phyloP scores from a whole-genome alignment of 2,329 filamentous ascomycete species.

The Fusarium tanahbumbuense region DNA sequence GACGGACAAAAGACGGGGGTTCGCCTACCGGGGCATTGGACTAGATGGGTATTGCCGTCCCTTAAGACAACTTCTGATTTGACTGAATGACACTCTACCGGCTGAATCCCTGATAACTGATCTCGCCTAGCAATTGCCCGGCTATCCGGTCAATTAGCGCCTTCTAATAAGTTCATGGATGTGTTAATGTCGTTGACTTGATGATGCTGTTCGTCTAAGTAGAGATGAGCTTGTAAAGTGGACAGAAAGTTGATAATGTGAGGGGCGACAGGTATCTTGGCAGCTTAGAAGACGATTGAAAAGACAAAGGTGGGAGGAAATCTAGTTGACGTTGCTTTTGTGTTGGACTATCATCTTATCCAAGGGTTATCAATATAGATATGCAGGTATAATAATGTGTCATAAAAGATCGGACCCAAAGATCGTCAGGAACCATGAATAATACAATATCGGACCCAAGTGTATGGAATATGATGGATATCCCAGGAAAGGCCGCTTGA shows the following conservation, averaged over 20 bases:
- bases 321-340: not conserved
- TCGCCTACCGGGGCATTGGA: slow-evolving; percentile 32
- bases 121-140: slow-evolving; percentile 31
- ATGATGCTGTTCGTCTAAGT: not conserved
- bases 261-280: not conserved
- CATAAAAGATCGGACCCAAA: not conserved
- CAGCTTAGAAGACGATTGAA: not conserved
- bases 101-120: slow-evolving; percentile 30
- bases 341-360: not conserved
- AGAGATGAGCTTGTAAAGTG: slow-evolving; percentile 26
- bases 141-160: slow-evolving; percentile 21
- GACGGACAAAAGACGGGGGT: slow-evolving; percentile 23
- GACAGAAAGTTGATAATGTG: slow-evolving; percentile 8
- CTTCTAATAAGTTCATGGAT: not conserved
- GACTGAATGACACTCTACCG: not conserved
- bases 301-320: not conserved
- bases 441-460: not conserved
- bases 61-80: slow-evolving; percentile 26
- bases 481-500: not conserved
- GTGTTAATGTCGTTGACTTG: slow-evolving; percentile 10
- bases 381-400: not conserved
- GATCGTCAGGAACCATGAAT: not conserved
- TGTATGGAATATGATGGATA: not conserved
- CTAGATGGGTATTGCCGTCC: slow-evolving; percentile 7
- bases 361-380: not conserved